phyloP scores from a whole-genome alignment of 2,329 filamentous ascomycete species.

The Myotisia sp. region DNA sequence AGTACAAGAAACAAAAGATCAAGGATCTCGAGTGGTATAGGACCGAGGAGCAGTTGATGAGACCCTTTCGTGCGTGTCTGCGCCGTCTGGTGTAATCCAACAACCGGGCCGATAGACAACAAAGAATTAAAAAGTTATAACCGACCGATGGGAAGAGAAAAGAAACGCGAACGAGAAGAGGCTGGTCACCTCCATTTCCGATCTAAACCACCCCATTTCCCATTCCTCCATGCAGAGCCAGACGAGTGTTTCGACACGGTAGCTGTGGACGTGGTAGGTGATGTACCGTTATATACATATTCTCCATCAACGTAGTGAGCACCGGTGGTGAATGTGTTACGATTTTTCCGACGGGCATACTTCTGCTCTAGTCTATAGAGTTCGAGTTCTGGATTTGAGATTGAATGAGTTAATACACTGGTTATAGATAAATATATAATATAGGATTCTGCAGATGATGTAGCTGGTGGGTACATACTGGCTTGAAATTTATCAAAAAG shows the following conservation, averaged over 20 bases:
- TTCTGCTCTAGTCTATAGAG: conserved; percentile 90
- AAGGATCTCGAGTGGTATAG: too few relatives aligned
- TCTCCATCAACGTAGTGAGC: conserved; percentile 91
- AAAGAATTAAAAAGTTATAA: conserved; percentile 22
- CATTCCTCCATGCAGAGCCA: conserved; percentile 14
- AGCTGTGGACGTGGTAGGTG: conserved; percentile 23
- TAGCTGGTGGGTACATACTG: too few relatives aligned
- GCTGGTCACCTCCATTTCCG: conserved; percentile 4
- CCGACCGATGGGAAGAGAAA: neutral
- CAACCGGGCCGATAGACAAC: conserved; percentile 58
- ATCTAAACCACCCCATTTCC: neutral
- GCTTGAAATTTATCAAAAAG: too few relatives aligned
- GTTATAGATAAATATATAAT: too few relatives aligned
- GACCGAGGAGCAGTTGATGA: too few relatives aligned
- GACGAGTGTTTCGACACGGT: conserved; percentile 28
- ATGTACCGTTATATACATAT: conserved; percentile 55
- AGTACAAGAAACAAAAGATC: too few relatives aligned
- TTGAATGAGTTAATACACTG: too few relatives aligned
- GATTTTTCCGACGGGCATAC: conserved; percentile 81
- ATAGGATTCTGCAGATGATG: too few relatives aligned
- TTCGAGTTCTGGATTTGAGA: too few relatives aligned
- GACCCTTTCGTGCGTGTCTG: too few relatives aligned
- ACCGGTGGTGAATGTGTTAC: conserved; percentile 76
- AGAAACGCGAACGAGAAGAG: neutral
- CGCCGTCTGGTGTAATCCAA: conserved; percentile 55